Base-by-base conservation (phyloP, 2,329 filamentous ascomycete genomes). In the Fusarium sp. region DNA sequence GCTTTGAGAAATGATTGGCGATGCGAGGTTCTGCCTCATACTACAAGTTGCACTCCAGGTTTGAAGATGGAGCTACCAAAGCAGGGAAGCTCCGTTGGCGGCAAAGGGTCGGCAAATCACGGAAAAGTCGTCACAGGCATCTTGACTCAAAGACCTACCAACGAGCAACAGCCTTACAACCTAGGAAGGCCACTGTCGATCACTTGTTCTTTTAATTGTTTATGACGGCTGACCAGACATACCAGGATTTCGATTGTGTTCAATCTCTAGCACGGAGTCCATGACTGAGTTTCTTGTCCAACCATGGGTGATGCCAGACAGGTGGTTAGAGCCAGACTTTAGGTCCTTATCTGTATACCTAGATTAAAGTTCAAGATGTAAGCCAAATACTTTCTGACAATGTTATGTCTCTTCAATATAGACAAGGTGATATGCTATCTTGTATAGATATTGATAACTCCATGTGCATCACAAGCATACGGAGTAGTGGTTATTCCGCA, bases 71-170 rank as follows among this genome's bases (percentile, higher is more conserved):
- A 74, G 66, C 58, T 72, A 35, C 50, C 43, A 49, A 64, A 67
- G 50, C 69, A 69, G 62, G 69, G 54, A 56, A 78, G 71, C 71
- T 75, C 67, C 72, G 50, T 53, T 50, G 25, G 60, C 75, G 77
- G 74, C 46, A 77, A 77, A 77, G 74, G 63, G 62, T 60, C 77
- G 77, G 77, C 64, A 78, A 78, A 78, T 78, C 68, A 74, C 76
- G 76, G 69, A 73, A 69, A 57, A 59, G 23, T 59, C 42, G 23
- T 50, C 56, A 59, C 56, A 59, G 15, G 56, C 32, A 74, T 64
- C 46, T 40, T 46, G 54, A 37, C 46, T 67, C 65, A 61, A 57
- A 38, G 33, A 28, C 37, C 35, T 62, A 60, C 50, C 63, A 61
- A 38, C 54, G 42, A 61, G 56, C 47, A 63, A 40, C 65, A 69